Evolutionary conservation across 176 grass and related monocot genomes (phyloP).

Genomic region (Phyllostachys edulis): DNA sequence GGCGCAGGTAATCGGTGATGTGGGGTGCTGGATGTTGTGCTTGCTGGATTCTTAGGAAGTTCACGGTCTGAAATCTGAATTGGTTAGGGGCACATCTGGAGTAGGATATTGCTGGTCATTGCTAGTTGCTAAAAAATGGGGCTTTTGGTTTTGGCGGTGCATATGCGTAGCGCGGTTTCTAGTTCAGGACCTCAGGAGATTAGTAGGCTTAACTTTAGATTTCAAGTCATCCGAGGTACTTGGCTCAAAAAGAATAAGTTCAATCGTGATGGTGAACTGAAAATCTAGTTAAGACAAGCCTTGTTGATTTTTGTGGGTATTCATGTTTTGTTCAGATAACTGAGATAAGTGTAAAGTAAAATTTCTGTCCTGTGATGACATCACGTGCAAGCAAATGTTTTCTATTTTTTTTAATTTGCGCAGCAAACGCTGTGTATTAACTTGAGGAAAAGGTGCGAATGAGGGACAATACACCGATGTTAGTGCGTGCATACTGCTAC

Average conservation of each 20-base stretch:
- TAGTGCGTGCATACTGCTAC: not conserved
- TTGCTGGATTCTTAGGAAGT: not conserved
- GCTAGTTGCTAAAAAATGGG: not conserved
- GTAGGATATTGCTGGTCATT: constrained; percentile 7
- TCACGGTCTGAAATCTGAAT: not conserved
- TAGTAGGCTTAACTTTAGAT: not conserved
- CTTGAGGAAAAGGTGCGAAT: not conserved
- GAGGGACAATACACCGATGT: not conserved
- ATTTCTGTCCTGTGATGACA: not conserved
- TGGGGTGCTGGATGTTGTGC: not conserved
- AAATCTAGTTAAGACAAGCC: not conserved
- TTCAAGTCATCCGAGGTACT: not conserved
- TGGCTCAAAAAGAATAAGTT: not conserved
- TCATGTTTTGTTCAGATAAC: not conserved
- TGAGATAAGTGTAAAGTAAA: not conserved
- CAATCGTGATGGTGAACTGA: not conserved
- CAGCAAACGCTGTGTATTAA: not conserved
- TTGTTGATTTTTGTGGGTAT: not conserved
- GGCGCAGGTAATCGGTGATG: not conserved
- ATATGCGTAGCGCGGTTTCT: not conserved
- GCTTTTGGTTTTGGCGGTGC: not conserved
- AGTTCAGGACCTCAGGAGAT: not conserved
- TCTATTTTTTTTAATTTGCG: not conserved
- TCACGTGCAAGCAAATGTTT: not conserved
- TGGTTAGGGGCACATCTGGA: not conserved